Evolutionary conservation across 2,329 filamentous ascomycete species (phyloP).

Genomic region (Pseudogymnoascus sp.): DNA sequence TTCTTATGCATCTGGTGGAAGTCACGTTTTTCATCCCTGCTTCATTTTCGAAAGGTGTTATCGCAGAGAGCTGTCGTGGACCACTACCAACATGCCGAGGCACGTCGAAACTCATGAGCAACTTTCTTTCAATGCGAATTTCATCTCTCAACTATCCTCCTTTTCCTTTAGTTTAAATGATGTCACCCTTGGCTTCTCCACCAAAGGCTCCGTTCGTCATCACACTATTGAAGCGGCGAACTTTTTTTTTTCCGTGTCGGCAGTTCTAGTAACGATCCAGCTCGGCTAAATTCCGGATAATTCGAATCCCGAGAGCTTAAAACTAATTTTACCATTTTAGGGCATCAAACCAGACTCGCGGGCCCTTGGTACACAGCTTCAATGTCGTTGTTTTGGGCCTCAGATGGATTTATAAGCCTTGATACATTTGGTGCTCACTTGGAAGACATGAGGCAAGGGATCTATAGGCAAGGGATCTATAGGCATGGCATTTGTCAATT

Average conservation of each 20-base stretch:
- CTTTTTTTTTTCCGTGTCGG: not conserved
- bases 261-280: not conserved
- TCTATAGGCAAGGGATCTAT: too few relatives aligned
- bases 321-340: not conserved
- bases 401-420: not conserved
- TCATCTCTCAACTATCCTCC: not conserved
- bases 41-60: not conserved
- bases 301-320: not conserved
- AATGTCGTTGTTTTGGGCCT: not conserved
- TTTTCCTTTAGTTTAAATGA: not conserved
- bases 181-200: not conserved
- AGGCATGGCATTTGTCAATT: slow-evolving; percentile 2
- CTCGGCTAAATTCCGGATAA: not conserved
- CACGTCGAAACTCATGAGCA: not conserved
- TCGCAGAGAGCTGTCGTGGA: not conserved
- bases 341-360: not conserved
- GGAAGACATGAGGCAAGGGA: not conserved
- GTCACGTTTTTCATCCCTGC: not conserved
- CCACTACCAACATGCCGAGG: not conserved
- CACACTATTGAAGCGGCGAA: not conserved
- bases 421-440: not conserved
- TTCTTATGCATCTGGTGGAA: not conserved
- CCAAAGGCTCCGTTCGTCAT: not conserved
- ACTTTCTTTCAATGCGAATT: not conserved
- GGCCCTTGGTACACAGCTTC: slow-evolving; percentile 17